A percentile compares a stretch with the other conserved stretches of the same genome.
These are phyloP conservation scores for Carallia pectinifolia DNA, from an alignment of 345 rosid species.

Conservation along the genomic window DNA sequence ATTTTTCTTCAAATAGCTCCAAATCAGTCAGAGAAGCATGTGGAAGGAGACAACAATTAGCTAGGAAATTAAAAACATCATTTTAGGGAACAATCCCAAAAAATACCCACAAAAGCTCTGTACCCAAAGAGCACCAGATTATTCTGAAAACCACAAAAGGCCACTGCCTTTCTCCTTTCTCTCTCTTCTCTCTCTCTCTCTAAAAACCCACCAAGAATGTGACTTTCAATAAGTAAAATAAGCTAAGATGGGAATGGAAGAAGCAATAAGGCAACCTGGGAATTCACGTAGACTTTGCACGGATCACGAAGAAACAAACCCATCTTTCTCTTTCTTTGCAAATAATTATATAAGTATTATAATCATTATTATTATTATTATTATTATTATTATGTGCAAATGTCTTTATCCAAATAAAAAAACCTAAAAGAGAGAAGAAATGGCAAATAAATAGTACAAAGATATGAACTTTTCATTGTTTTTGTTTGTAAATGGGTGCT, in stretches of 20 bases:
- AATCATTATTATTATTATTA: too few species aligned
- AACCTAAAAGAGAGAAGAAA: not conserved
- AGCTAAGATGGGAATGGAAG: not conserved
- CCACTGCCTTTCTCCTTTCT: not conserved
- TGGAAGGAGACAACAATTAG: constrained; percentile 8
- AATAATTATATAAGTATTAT: not conserved
- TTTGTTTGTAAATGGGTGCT: not conserved
- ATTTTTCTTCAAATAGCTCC: constrained; percentile 8
- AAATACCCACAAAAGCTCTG: not conserved
- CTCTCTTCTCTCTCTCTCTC: not conserved
- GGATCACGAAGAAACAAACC: constrained; percentile 46
- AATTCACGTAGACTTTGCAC: constrained; percentile 39
- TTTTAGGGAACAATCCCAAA: constrained; percentile 2
- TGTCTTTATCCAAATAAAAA: not conserved
- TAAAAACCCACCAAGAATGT: constrained; percentile 16
- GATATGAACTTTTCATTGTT: not conserved
- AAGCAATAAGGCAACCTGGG: constrained; percentile 29
- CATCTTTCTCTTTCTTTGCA: constrained; percentile 1
- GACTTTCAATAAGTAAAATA: constrained; percentile 2
- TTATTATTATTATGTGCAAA: too few species aligned
- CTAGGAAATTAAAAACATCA: constrained; percentile 3
- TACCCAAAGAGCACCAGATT: not conserved
- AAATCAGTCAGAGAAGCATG: constrained; percentile 10
- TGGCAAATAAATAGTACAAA: not conserved
- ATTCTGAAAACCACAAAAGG: not conserved